Evolutionary conservation across 1,284 basidiomycete genomes (phyloP), one percentile per base, ranked within the genome.

Genomic region (Tausonia pullulans): DNA sequence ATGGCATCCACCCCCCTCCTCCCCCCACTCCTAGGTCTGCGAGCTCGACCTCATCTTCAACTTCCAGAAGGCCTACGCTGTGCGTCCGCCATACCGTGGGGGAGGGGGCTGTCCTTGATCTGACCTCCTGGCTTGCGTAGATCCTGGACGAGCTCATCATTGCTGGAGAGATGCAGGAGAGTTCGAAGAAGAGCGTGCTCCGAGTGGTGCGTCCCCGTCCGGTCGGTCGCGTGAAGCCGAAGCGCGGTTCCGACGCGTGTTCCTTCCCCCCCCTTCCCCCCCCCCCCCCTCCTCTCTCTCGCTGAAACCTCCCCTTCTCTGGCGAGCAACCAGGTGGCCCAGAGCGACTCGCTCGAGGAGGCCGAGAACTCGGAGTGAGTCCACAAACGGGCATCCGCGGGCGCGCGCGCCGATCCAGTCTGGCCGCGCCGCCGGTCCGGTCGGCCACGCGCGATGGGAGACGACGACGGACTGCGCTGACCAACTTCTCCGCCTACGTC

Each of bases 81-180:
- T 94, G 59, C 57, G 77, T 14, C 16, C 44, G 9, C 9, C n/a
- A 40, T 39, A 43, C 56, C 13, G 13, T 14, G 7, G 14, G 2
- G 6, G 16, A 39, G 14, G 40, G 6, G 16, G 3, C 16, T 49
- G 9, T 5, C 13, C 40, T 39, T 60, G 41, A n/a, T n/a, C 7
- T n/a, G n/a, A 69, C 59, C 27, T 56, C 39, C 48, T 60, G 13
- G 1, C 9, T n/a, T 9, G 39, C 49, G 61, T 58, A 91, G 89
- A 96, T 97, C 70, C 80, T 99, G 64, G 96, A 98, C 75, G 96
- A 99, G 76, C 82, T 98, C 61, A 94, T 99, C 75, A 97, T 98
- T 68, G 88, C 93, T 4, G 96, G 96, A 55, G 96, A 99, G 77
- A 81, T 99, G 70, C 95, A 99, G 78, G 96, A 99, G 74, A 94